Base-by-base conservation (phyloP, 306 rosid species). In the Macrotyloma uniflorum region DNA sequence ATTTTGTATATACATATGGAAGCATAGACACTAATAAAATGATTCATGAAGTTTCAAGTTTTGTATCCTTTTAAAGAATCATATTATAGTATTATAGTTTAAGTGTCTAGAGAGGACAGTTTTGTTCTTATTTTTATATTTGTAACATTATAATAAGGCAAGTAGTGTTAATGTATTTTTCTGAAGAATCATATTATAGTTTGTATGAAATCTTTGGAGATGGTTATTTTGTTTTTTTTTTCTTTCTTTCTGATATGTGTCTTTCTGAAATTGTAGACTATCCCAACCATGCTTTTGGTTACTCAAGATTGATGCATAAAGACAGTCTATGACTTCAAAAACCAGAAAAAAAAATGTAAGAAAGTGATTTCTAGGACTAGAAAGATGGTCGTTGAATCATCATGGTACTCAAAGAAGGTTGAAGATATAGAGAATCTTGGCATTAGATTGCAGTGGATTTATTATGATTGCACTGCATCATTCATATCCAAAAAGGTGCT, bases 341-440 rank as follows among this genome's bases (percentile, higher is more conserved):
- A 58, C 72, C 57, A 28, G 32, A 51, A 75, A 55, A 16, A 54
- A 20, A n/a, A n/a, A 33, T 62, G 47, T 5, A 81, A 78, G 76
- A 85, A 81, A 81, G 72, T 82, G 74, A 85, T 79, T 70, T 42
- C 38, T 38, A 35, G 45, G 26, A 42, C 73, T 55, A 38, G 15
- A 66, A 74, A 64, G 49, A 38, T 55, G 4, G 49, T 15, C 14
- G 61, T 23, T 40, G 58, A 20, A 62, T 68, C 53, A 73, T 38
- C 26, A 15, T 38, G 58, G 42, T 22, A 55, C 54, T 70, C 66
- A 62, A 74, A 75, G 20, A 74, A 26, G 32, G 13, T 51, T 5
- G 14, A 43, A 65, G 62, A 75, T 50, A 61, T 50, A 67, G 20
- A 58, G 69, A 79, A 83, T 79, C 83, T 71, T 24, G 51, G 72